phyloP scores from a whole-genome alignment of 2,329 filamentous ascomycete species.

The Apiospora saccharicola region DNA sequence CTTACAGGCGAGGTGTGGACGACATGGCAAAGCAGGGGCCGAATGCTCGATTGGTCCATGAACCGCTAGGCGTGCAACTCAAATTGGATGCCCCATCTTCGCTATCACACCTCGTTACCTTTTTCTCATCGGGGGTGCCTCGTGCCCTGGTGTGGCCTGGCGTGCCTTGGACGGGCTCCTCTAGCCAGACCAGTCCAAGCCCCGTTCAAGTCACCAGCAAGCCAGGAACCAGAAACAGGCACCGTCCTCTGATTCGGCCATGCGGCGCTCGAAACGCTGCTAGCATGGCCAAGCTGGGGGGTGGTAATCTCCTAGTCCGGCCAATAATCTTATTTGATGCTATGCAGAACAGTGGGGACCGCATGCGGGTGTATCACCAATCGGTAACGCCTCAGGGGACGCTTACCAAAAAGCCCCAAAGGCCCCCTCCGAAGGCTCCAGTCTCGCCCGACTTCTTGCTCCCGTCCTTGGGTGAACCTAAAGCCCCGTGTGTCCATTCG shows the following conservation, averaged over 20 bases:
- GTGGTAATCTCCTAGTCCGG: constrained; percentile 26
- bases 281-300: constrained; percentile 21
- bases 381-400: constrained; percentile 16
- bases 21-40: not conserved
- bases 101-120: constrained; percentile 23
- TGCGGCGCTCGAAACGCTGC: constrained; percentile 27
- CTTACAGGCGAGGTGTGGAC: not conserved
- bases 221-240: constrained; percentile 31
- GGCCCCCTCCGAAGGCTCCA: not conserved
- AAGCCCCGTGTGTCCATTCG: constrained; percentile 1
- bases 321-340: constrained; percentile 22
- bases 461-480: not conserved
- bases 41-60: constrained; percentile 8
- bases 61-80: constrained; percentile 18
- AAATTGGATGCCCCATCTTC: constrained; percentile 22
- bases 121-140: not conserved
- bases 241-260: constrained; percentile 38
- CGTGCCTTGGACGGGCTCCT: constrained; percentile 19
- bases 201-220: constrained; percentile 13
- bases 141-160: not conserved
- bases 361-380: constrained; percentile 13
- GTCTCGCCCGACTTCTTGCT: not conserved
- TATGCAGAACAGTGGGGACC: constrained; percentile 3
- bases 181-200: constrained; percentile 21
- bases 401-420: not conserved